Evolutionary conservation across 1,284 basidiomycete species (phyloP).

Genomic region (Trichosporon sp.): DNA sequence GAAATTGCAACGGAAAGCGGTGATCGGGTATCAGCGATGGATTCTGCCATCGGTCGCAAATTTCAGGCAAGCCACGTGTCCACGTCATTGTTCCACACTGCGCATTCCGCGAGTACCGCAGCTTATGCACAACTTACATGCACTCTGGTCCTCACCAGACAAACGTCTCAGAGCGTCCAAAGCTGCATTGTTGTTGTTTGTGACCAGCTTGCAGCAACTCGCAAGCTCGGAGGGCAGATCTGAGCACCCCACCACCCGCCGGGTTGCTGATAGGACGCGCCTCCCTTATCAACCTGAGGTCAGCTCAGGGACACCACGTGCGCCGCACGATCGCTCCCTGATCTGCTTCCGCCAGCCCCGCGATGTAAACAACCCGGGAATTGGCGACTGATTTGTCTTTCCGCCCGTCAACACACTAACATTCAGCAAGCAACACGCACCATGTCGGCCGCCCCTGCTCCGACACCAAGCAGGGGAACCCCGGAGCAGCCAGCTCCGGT

Average conservation of each 20-base stretch:
- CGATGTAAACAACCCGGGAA: not conserved
- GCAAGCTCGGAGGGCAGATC: not conserved
- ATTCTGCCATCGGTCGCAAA: no score
- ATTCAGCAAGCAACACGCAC: not conserved
- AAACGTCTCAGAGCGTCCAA: not conserved
- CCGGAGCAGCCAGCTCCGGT: conserved; percentile 30
- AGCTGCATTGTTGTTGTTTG: not conserved
- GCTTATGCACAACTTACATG: not conserved
- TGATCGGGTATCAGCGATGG: no score
- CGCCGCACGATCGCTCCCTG: not conserved
- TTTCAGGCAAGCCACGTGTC: no score
- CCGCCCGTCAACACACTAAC: not conserved
- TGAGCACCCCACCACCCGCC: no score
- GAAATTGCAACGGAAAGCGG: no score
- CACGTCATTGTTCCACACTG: no score
- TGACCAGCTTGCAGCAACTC: not conserved
- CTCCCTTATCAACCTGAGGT: not conserved
- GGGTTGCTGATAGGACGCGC: not conserved
- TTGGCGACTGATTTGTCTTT: conserved; percentile 21
- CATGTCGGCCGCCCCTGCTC: conserved; percentile 4
- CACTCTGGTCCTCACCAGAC: not conserved
- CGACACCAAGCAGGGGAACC: conserved; percentile 6
- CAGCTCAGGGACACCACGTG: not conserved
- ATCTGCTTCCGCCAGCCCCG: not conserved
- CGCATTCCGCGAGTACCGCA: not conserved